Percentiles rank a stretch among this genome's conserved stretches.
Evolutionary conservation across 306 rosid species (phyloP).

Genomic region (Glycine soja): DNA sequence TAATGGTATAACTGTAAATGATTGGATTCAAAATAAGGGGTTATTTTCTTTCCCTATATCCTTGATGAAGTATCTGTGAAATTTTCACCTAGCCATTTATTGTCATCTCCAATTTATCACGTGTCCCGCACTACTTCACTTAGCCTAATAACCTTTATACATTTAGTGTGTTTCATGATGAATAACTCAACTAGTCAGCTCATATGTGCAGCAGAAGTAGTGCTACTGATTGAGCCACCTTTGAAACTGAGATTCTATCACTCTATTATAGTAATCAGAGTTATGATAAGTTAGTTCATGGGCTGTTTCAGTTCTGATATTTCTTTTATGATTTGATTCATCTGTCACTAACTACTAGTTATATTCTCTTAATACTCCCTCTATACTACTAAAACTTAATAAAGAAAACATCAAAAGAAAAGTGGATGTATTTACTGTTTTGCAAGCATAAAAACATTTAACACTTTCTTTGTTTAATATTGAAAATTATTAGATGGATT

Average conservation of each 20-base stretch:
- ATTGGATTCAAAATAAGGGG: neutral
- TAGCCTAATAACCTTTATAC: neutral
- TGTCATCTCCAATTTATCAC: neutral
- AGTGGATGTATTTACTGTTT: neutral
- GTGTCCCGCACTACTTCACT: neutral
- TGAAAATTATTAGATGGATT: neutral
- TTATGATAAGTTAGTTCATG: neutral
- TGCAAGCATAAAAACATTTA: neutral
- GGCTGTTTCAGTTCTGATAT: neutral
- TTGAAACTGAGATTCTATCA: slow-evolving; percentile 6
- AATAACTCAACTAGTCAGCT: neutral
- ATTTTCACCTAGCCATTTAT: neutral
- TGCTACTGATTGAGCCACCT: neutral
- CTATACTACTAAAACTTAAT: neutral
- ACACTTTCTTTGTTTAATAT: neutral
- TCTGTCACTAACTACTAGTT: neutral
- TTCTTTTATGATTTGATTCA: slow-evolving; percentile 6
- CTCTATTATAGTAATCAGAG: slow-evolving; percentile 12
- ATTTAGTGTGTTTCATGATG: neutral
- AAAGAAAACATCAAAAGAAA: neutral
- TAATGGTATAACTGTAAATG: neutral
- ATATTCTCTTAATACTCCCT: neutral
- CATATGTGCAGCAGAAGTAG: neutral
- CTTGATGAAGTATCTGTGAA: neutral
- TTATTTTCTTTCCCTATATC: slow-evolving; percentile 4